Conservation (phyloP, 371 early-diverging fungal genomes). For the Capniomyces stellatus region DNA sequence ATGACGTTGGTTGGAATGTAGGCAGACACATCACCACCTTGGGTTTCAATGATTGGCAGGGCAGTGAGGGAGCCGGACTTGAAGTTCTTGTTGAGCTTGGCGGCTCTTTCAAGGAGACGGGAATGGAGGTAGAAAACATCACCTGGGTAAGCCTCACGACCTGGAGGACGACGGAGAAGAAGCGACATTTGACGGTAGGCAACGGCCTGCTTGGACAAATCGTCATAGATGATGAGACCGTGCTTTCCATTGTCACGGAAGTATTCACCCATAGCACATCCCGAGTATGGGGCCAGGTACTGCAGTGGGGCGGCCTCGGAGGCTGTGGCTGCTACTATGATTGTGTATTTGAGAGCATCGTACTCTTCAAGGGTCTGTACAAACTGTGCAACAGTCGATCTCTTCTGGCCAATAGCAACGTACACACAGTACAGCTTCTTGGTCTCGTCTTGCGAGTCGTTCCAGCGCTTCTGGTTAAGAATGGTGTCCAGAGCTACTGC, state of each 20-base stretch:
- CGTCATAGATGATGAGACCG: slow-evolving; percentile 90
- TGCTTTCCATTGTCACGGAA: slow-evolving; percentile 96
- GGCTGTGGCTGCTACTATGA: slow-evolving; percentile 90
- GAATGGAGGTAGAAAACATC: slow-evolving; percentile 96
- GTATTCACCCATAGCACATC: slow-evolving; percentile 89
- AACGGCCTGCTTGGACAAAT: slow-evolving; percentile 94
- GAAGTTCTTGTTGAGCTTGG: slow-evolving; percentile 86
- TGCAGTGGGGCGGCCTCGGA: slow-evolving; percentile 91
- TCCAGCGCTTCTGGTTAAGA: slow-evolving; percentile 93
- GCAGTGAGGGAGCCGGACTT: slow-evolving; percentile 90
- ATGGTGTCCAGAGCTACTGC: slow-evolving; percentile 91
- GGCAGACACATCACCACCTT: slow-evolving; percentile 96
- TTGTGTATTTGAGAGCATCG: slow-evolving; percentile 86
- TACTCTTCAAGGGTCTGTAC: slow-evolving; percentile 87
- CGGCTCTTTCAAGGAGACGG: slow-evolving; percentile 88
- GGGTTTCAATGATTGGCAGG: slow-evolving; percentile 92
- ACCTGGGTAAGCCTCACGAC: slow-evolving; percentile 96
- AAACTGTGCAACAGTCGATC: slow-evolving; percentile 93
- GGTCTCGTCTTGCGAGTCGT: slow-evolving; percentile 62
- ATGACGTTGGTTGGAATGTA: slow-evolving; percentile 97
- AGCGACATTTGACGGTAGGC: slow-evolving; percentile 97
- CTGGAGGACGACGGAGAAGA: slow-evolving; percentile 91
- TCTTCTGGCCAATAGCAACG: slow-evolving; percentile 92
- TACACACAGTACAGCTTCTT: slow-evolving; percentile 93
- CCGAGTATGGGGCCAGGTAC: slow-evolving; percentile 91